Evolutionary conservation across 2,329 filamentous ascomycete genomes (phyloP), one percentile per base, ranked within the genome.

Genomic region (Dactylellina cionopaga): DNA sequence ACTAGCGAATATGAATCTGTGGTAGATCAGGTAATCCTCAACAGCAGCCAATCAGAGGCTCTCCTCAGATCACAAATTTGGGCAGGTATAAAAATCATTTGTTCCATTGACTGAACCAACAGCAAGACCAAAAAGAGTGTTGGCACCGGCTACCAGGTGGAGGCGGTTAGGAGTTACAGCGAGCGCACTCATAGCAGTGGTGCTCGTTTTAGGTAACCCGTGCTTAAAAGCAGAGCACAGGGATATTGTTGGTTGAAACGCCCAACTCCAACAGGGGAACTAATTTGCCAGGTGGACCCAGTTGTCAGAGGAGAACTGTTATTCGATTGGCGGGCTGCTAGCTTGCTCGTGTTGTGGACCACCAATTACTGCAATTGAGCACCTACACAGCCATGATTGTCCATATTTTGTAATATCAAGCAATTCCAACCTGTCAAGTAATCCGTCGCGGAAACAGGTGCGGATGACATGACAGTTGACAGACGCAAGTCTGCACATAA

Each of bases 41-140:
- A 41, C 31, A 27, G 27, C 22, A 49, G 10, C 66, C 68, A 72
- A 72, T 72, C 52, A 72, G 43, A 29, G 35, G 41, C 27, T 52
- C 52, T 47, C 65, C 55, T 37, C 9, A 27, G 13, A 55, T 10
- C 1, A 29, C 52, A 65, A 31, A 65, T 72, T 71, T 54, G 51
- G 68, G 68, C 52, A 72, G 59, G 68, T 72, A 31, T 55, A 35
- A 71, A 71, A n/a, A n/a, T n/a, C n/a, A n/a, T 51, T 51, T 63
- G 29, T 44, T 31, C 47, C 27, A 15, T 43, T 55, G 33, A 15
- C 47, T 35, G 5, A 25, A 6, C 55, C 49, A 60, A 46, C 52
- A 46, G 37, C 31, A 52, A 46, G n/a, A n/a, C n/a, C n/a, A n/a
- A 51, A 37, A 25, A 17, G 6, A 47, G 54, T 25, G 24, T n/a